Conservation (phyloP, 176 grass and related monocot species). For the Dendrocalamus sinicus region DNA sequence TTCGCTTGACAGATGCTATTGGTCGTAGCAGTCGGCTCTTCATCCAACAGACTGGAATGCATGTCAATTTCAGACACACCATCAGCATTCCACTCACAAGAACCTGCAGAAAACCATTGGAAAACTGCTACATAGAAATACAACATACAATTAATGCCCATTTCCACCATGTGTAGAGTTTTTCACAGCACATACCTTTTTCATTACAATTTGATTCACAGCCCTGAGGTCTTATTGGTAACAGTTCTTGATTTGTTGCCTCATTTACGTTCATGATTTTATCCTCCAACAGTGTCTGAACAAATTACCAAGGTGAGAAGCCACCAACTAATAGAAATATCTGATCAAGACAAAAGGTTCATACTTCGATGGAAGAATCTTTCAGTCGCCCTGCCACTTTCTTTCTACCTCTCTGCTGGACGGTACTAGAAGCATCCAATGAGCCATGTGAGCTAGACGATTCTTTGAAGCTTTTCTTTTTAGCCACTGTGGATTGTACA, state of each 20-base stretch:
- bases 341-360: neutral
- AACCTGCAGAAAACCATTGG: conserved; percentile 35
- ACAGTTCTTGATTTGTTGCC: conserved; percentile 33
- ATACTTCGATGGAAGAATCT: conserved; percentile 29
- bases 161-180: neutral
- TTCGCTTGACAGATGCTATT: neutral
- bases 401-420: conserved; percentile 39
- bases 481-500: conserved; percentile 49
- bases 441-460: neutral
- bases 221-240: conserved; percentile 8
- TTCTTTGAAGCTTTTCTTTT: conserved; percentile 31
- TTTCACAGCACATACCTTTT: conserved; percentile 23
- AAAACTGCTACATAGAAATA: neutral
- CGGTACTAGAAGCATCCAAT: conserved; percentile 17
- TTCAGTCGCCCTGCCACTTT: conserved; percentile 32
- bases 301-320: conserved; percentile 12
- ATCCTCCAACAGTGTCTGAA: conserved; percentile 34
- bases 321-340: conserved; percentile 14
- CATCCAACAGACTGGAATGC: neutral
- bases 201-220: conserved; percentile 30
- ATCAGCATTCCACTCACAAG: neutral
- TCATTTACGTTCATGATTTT: neutral
- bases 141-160: conserved; percentile 9
- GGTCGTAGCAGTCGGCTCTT: neutral
- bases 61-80: neutral